Percentiles rank a stretch among this genome's conserved stretches.
phyloP scores from a whole-genome alignment of 148 eudicot genomes.

The Vaccinium corymbosum region DNA sequence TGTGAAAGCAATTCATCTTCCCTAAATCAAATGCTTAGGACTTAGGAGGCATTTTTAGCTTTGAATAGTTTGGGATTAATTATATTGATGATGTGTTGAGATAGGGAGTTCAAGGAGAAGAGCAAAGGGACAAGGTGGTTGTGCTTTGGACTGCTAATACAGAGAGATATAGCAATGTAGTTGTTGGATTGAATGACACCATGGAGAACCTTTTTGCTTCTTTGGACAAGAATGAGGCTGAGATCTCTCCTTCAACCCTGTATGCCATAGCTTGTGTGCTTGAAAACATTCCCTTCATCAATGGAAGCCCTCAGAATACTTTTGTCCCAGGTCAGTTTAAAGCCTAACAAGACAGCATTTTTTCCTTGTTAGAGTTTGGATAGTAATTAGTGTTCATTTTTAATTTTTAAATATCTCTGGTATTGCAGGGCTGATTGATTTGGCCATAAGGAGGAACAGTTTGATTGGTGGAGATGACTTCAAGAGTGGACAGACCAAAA shows the following conservation, averaged over 20 bases:
- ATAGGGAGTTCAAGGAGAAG: slow-evolving; percentile 88
- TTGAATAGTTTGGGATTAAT: background rate
- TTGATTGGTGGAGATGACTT: slow-evolving; percentile 99
- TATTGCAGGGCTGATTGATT: slow-evolving; percentile 63
- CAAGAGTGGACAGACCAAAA: slow-evolving; percentile 99
- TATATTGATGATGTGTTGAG: background rate
- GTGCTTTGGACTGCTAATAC: slow-evolving; percentile 98
- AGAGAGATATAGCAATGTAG: slow-evolving; percentile 88
- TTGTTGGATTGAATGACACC: slow-evolving; percentile 89
- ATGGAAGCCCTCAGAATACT: slow-evolving; percentile 98
- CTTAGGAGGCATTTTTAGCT: background rate
- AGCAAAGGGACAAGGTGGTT: slow-evolving; percentile 90
- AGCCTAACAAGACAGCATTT: background rate
- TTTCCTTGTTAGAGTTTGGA: background rate
- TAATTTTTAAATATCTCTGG: background rate
- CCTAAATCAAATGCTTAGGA: background rate
- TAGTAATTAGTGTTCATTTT: background rate
- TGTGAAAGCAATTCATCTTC: background rate
- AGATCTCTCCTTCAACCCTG: slow-evolving; percentile 90
- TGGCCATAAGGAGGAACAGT: slow-evolving; percentile 78
- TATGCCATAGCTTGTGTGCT: slow-evolving; percentile 86
- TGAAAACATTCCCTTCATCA: slow-evolving; percentile 87
- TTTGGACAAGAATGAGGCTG: slow-evolving; percentile 72
- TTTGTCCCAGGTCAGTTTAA: slow-evolving; percentile 69
- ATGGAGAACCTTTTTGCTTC: slow-evolving; percentile 72